A percentile compares a stretch with the other conserved stretches of the same genome.
Conservation (phyloP, 2,329 filamentous ascomycete species). For the Chaetothyriales sp. region DNA sequence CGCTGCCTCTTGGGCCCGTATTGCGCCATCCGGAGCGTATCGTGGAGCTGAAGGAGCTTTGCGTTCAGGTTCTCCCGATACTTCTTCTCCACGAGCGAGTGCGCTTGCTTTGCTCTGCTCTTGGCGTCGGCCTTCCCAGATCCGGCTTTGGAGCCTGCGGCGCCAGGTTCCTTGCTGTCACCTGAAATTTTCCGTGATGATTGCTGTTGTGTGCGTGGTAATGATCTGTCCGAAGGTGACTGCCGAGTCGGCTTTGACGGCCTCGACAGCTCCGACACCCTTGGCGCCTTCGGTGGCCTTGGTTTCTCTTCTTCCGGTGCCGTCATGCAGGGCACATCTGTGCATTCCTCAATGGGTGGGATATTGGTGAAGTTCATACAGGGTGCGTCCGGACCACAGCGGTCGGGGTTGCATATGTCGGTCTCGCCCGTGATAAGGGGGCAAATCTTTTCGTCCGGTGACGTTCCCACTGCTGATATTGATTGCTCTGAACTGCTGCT, state of each 20-base stretch:
- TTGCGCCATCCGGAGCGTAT: constrained; percentile 14
- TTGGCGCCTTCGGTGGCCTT: not conserved
- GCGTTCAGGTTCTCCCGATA: constrained; percentile 19
- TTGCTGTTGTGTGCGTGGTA: not conserved
- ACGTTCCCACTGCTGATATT: not conserved
- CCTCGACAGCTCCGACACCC: not conserved
- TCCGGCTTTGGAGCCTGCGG: constrained; percentile 3
- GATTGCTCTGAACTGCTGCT: not conserved
- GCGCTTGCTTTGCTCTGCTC: constrained; percentile 16
- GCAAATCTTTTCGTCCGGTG: constrained; percentile 11
- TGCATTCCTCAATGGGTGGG: constrained; percentile 18
- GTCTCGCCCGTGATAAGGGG: constrained; percentile 15
- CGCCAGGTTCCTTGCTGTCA: constrained; percentile 5
- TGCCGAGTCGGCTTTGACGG: not conserved
- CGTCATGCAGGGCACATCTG: constrained; percentile 13
- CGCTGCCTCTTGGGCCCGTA: constrained; percentile 11
- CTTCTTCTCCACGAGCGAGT: constrained; percentile 17
- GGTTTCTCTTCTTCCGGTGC: constrained; percentile 11
- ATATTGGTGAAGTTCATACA: constrained; percentile 18
- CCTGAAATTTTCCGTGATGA: constrained; percentile 1
- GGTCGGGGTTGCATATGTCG: constrained; percentile 13
- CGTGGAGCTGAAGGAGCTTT: constrained; percentile 17
- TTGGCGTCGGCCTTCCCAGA: constrained; percentile 11
- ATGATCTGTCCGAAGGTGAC: not conserved
- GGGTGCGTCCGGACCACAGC: constrained; percentile 16